Conservation (phyloP, 257 asterid genomes). For the Ocimum tenuiflorum region DNA sequence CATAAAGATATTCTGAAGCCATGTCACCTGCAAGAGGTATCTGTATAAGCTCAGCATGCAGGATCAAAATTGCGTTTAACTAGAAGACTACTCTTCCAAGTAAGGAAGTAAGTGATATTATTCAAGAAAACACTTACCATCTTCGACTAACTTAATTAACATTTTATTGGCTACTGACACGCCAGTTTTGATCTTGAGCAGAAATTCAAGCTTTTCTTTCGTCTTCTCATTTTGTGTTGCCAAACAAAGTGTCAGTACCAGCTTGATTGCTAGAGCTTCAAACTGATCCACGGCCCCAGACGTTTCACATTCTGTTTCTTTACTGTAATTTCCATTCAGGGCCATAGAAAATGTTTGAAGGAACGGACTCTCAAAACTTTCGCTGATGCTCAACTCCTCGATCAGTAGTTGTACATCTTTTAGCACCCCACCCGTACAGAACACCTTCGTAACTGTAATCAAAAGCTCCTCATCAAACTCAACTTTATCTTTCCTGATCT, state of each 20-base stretch:
- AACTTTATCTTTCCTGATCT: constrained; percentile 48
- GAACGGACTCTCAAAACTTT: constrained; percentile 34
- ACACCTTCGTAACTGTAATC: constrained; percentile 52
- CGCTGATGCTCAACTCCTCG: constrained; percentile 35
- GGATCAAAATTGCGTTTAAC: background rate
- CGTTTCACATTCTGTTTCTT: constrained; percentile 26
- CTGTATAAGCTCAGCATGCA: constrained; percentile 13
- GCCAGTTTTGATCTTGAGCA: constrained; percentile 55
- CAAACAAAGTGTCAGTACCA: constrained; percentile 51
- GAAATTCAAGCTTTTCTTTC: constrained; percentile 37
- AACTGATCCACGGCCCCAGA: constrained; percentile 33
- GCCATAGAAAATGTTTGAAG: constrained; percentile 36
- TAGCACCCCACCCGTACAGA: constrained; percentile 71
- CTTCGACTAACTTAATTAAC: constrained; percentile 49
- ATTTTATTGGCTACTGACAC: constrained; percentile 53
- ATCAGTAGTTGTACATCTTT: constrained; percentile 48
- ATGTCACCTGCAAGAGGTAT: constrained; percentile 52
- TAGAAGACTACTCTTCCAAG: background rate
- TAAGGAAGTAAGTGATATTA: background rate
- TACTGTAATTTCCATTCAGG: constrained; percentile 32
- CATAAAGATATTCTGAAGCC: constrained; percentile 48
- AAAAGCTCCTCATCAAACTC: constrained; percentile 72
- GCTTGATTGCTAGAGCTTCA: constrained; percentile 45
- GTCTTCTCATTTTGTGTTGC: constrained; percentile 38
- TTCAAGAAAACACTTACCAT: constrained; percentile 41